Percentiles rank a stretch among this genome's conserved stretches.
Evolutionary conservation across 2,329 filamentous ascomycete genomes (phyloP).

Genomic region (Calonectria honghensis): DNA sequence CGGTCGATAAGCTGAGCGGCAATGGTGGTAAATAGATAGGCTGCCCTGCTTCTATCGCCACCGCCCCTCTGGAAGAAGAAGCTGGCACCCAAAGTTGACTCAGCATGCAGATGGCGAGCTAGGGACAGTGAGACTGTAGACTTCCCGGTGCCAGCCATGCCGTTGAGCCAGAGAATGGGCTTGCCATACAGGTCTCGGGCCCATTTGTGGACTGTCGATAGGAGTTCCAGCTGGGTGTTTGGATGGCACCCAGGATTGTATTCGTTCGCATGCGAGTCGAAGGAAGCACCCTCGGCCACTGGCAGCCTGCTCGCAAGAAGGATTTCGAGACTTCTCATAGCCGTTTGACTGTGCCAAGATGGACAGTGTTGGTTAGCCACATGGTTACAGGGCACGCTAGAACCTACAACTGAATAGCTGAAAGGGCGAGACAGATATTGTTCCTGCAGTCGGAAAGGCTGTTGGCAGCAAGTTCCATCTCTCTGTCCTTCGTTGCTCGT

Average conservation of each 20-base stretch:
- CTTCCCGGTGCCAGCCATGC: conserved; percentile 64
- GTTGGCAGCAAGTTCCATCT: not conserved
- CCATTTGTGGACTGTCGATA: conserved; percentile 32
- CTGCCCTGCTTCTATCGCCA: conserved; percentile 59
- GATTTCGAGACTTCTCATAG: not conserved
- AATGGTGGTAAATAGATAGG: conserved; percentile 64
- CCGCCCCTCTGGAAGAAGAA: conserved; percentile 60
- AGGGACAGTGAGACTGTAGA: conserved; percentile 63
- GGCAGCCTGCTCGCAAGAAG: conserved; percentile 32
- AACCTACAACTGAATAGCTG: not conserved
- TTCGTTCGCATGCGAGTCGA: conserved; percentile 60
- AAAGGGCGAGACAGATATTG: not conserved
- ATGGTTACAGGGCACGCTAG: fast-evolving
- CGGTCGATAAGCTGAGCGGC: conserved; percentile 57
- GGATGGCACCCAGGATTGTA: conserved; percentile 57
- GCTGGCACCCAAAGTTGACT: conserved; percentile 31
- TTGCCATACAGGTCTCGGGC: conserved; percentile 25
- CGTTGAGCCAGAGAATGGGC: conserved; percentile 62
- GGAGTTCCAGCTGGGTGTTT: conserved; percentile 58
- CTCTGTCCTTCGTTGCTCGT: not conserved
- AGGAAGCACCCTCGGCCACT: conserved; percentile 53
- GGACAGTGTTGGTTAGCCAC: not conserved
- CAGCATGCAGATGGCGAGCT: conserved; percentile 55
- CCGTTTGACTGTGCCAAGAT: not conserved
- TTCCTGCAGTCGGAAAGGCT: not conserved